phyloP scores from a whole-genome alignment of 1,284 basidiomycete genomes.

The Trichosporon inkin region DNA sequence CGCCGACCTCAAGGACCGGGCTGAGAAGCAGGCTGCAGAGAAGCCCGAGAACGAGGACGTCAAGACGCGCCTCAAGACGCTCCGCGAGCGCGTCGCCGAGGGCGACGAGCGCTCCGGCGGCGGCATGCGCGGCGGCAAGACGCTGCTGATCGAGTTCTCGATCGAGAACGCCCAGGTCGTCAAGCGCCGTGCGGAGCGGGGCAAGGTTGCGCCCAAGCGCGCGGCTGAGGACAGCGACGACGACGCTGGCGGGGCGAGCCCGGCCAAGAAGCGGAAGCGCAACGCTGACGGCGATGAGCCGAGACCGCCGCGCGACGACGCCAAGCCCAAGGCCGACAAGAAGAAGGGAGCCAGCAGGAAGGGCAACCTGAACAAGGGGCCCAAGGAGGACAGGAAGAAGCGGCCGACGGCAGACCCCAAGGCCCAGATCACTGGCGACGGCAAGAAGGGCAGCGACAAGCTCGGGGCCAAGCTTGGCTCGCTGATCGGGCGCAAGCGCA shows the following conservation, averaged over 20 bases:
- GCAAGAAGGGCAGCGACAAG: conserved; percentile 31
- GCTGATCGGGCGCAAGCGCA: conserved; percentile 51
- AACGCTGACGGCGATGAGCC: conserved; percentile 36
- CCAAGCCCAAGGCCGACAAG: neutral
- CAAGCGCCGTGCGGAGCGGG: conserved; percentile 15
- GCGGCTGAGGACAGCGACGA: conserved; percentile 16
- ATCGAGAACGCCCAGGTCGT: conserved; percentile 84
- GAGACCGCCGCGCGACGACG: conserved; percentile 12
- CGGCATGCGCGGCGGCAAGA: conserved; percentile 56
- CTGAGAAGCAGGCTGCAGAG: conserved; percentile 58
- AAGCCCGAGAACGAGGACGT: conserved; percentile 43
- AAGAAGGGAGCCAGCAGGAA: neutral
- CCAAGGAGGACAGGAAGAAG: conserved; percentile 12
- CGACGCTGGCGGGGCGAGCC: neutral
- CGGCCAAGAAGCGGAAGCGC: neutral
- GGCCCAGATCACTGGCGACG: conserved; percentile 7
- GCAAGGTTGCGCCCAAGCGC: neutral
- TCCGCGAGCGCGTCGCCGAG: conserved; percentile 40
- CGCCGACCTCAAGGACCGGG: conserved; percentile 60
- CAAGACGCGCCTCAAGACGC: conserved; percentile 52
- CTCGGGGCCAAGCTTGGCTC: conserved; percentile 45
- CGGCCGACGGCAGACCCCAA: conserved; percentile 7
- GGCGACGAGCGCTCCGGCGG: conserved; percentile 35
- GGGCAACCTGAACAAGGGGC: conserved; percentile 14
- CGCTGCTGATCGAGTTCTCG: conserved; percentile 83